These are phyloP conservation scores for Globisporangium emineosum DNA, from an alignment of 352 stramenopile species.

Conservation along the genomic window DNA sequence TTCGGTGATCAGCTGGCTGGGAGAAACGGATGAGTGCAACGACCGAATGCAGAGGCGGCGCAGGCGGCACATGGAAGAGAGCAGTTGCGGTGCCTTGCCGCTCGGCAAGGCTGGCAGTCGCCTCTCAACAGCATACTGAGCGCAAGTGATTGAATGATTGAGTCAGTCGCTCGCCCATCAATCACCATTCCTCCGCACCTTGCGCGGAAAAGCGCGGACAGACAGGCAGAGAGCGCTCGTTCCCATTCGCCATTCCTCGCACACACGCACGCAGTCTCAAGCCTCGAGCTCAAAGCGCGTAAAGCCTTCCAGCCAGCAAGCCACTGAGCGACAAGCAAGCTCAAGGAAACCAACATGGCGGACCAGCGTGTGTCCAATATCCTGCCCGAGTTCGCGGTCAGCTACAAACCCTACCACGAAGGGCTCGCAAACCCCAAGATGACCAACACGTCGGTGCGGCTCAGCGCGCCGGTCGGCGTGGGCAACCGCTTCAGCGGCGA, in stretches of 20 bases:
- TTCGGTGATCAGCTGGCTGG: slow-evolving; percentile 8
- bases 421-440: slow-evolving; percentile 26
- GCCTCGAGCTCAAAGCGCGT: neutral
- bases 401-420: slow-evolving; percentile 54
- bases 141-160: neutral
- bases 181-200: neutral
- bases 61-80: neutral
- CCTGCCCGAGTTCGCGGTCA: slow-evolving; percentile 8
- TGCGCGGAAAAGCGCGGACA: neutral
- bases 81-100: neutral
- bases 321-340: neutral
- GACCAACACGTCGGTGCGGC: neutral
- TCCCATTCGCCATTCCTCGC: neutral
- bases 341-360: neutral
- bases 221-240: neutral
- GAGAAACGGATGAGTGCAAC: slow-evolving; percentile 2
- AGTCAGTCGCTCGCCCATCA: neutral
- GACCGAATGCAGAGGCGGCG: neutral
- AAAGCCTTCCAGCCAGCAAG: neutral
- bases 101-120: neutral
- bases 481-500: slow-evolving; percentile 27
- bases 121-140: slow-evolving; percentile 7
- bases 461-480: slow-evolving; percentile 9
- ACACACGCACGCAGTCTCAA: neutral
- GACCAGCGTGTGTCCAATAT: slow-evolving; percentile 13